Evolutionary conservation across 805 yeast species (phyloP), one percentile per base, ranked within the genome.

Genomic region (Millerago galiae): DNA sequence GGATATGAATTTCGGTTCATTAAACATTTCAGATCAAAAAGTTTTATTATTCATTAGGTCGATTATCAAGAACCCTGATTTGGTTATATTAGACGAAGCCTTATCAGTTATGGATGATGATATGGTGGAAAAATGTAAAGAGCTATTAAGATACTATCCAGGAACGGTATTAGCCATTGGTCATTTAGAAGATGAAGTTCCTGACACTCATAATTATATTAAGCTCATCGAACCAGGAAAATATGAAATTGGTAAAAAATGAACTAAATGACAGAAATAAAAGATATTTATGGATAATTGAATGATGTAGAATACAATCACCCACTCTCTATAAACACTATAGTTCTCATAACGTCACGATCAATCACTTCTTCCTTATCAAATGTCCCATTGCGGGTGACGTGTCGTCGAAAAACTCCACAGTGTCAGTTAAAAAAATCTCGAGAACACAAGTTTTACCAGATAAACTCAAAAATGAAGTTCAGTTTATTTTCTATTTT

Each of bases 1-100:
- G 8, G 66, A 75, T 30, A 48, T 55, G 0, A 50, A 45, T 25
- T 83, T 93, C 56, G 58, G 65, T 13, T 78, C 77, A 4, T 61
- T 87, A 18, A 61, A 77, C 1, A 68, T 86, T 5, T 79, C 88
- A 40, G 77, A 83, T 45, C 98, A 91, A 61, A 91, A 91, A 56
- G 61, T 87, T 11, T 77, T 79, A 0, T 65, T 91, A 21, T 81
- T 93, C 51, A 63, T 89, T 18, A 69, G 99, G 43, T 83, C 96
- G 2, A 56, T 91, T 14, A 71, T 87, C 34, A 87, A 85, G 59
- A 67, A 76, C 48, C 99, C 99, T 0, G 74, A 77, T 38, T 65
- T 91, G 1, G 67, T 91, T 40, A 82, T 91, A 37, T 66, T 91
- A 3, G 99, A 91, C 61, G 99, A 91, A 66, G 95, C 98, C 0